Conservation (phyloP, 257 asterid species). For the Solanum raphanifolium region DNA sequence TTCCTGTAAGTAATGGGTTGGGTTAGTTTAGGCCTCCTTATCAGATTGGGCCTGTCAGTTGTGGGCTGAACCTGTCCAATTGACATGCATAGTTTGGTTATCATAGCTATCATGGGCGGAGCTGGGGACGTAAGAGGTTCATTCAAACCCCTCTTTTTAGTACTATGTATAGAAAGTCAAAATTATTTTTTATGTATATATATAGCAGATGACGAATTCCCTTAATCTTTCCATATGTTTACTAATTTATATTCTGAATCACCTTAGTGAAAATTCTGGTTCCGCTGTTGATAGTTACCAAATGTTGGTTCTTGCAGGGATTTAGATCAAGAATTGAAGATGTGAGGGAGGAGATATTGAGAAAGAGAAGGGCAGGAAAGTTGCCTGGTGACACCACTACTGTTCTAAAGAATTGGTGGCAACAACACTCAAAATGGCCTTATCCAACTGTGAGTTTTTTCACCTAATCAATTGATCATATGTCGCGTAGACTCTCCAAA, state of each 20-base stretch:
- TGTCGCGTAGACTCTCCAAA: background rate
- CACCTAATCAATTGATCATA: background rate
- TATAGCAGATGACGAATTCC: background rate
- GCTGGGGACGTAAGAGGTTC: background rate
- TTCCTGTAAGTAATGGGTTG: background rate
- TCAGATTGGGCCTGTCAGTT: background rate
- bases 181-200: background rate
- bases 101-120: background rate
- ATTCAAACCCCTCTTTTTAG: background rate
- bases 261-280: background rate
- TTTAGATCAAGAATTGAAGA: constrained; percentile 90
- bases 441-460: constrained; percentile 71
- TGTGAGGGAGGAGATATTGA: constrained; percentile 85
- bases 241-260: background rate
- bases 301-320: constrained; percentile 37
- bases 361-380: constrained; percentile 95
- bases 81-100: background rate
- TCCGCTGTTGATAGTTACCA: background rate
- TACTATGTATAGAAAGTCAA: background rate
- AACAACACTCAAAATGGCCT: constrained; percentile 96
- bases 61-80: background rate
- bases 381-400: constrained; percentile 91
- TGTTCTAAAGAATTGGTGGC: constrained; percentile 93
- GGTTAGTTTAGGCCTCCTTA: background rate
- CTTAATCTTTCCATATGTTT: background rate